These are phyloP conservation scores for Solanum chmielewskii DNA, from an alignment of 257 asterid species.

Conservation along the genomic window DNA sequence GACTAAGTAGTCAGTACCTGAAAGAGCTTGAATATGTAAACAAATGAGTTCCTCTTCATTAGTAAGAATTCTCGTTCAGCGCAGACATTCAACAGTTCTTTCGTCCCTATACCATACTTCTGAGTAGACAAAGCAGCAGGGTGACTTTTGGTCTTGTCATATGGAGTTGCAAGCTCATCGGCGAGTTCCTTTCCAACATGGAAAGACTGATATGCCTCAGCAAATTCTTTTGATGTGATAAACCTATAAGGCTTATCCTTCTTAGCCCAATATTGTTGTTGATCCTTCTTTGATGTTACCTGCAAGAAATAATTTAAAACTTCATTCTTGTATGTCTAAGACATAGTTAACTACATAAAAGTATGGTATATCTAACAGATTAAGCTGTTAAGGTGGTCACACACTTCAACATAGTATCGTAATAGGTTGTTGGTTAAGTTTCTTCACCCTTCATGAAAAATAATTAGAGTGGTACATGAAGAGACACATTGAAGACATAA, in stretches of 20 bases:
- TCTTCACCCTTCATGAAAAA: background rate
- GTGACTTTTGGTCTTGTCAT: conserved; percentile 47
- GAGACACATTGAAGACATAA: background rate
- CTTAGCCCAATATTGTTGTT: background rate
- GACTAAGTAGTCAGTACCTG: conserved; percentile 20
- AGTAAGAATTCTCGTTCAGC: conserved; percentile 40
- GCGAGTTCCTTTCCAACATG: conserved; percentile 22
- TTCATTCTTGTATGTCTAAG: background rate
- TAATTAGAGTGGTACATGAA: background rate
- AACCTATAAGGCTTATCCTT: conserved; percentile 14
- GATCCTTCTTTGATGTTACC: conserved; percentile 13
- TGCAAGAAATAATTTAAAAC: conserved; percentile 1
- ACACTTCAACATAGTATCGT: background rate
- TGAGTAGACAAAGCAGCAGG: conserved; percentile 45
- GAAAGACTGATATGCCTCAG: conserved; percentile 26
- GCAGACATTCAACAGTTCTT: conserved; percentile 42
- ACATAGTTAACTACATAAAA: background rate
- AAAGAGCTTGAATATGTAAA: conserved; percentile 33
- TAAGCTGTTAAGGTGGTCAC: background rate
- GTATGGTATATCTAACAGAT: background rate
- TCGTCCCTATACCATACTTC: conserved; percentile 37
- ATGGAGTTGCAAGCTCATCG: conserved; percentile 38
- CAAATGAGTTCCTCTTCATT: conserved; percentile 52
- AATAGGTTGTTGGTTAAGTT: background rate
- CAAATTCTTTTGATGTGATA: conserved; percentile 4